Conservation (phyloP, 805 yeast species). For the Wickerhamiella australiensis region DNA sequence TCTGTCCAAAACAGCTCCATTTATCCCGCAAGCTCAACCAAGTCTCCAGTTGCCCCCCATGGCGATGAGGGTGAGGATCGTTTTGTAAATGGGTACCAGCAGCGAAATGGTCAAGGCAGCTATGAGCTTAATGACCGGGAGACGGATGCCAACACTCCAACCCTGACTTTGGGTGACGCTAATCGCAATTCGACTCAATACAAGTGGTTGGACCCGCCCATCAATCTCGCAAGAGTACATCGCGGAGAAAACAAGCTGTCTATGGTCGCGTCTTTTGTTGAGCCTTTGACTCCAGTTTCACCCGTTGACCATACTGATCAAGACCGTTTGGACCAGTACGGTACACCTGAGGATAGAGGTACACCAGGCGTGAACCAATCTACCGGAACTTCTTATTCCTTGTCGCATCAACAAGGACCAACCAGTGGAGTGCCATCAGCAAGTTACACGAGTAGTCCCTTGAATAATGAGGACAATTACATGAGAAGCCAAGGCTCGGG, state of each 20-base stretch:
- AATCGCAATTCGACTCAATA: neutral
- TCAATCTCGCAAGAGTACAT: neutral
- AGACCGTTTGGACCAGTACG: neutral
- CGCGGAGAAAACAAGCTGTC: neutral
- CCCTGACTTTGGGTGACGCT: neutral
- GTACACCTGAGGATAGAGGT: neutral
- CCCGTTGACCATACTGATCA: neutral
- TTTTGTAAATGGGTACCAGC: neutral
- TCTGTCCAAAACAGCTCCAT: neutral
- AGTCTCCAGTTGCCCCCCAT: neutral
- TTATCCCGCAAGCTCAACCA: neutral
- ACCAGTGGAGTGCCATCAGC: neutral
- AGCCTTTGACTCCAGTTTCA: neutral
- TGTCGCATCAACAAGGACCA: neutral
- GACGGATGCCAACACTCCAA: neutral
- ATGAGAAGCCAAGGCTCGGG: too few species aligned
- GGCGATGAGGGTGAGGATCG: neutral
- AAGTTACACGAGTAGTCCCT: too few species aligned
- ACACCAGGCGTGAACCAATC: neutral
- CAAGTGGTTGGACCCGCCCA: neutral
- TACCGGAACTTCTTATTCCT: neutral
- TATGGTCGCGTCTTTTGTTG: constrained; percentile 3
- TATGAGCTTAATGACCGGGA: neutral
- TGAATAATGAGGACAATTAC: too few species aligned
- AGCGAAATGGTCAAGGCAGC: neutral